Percentiles rank a stretch among this genome's conserved stretches.
Evolutionary conservation across 257 asterid species (phyloP).

Genomic region (Ehretia macrophylla): DNA sequence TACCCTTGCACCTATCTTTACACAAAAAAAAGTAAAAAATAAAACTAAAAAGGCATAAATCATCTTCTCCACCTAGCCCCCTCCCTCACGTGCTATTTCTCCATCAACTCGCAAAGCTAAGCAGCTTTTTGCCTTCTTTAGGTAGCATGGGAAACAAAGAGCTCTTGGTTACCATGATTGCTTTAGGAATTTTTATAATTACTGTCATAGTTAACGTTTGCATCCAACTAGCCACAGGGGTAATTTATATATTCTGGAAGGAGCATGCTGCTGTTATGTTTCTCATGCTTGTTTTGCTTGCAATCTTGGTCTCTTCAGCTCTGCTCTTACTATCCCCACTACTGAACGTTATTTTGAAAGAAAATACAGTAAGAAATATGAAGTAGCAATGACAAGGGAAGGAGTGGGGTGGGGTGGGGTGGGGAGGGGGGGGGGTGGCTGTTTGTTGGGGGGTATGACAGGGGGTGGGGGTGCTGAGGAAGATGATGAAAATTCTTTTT

Average conservation of each 20-base stretch:
- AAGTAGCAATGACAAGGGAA: conserved; percentile 30
- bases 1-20: too few species aligned
- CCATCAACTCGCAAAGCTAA: conserved; percentile 71
- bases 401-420: too few species aligned
- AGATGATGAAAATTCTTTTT: too few species aligned
- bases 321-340: conserved; percentile 52
- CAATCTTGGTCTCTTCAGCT: conserved; percentile 48
- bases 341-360: conserved; percentile 50
- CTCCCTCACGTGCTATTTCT: too few species aligned
- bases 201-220: conserved; percentile 62
- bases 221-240: conserved; percentile 68
- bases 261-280: too few species aligned
- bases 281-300: too few species aligned
- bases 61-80: too few species aligned
- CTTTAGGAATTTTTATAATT: conserved; percentile 55
- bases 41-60: too few species aligned
- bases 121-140: conserved; percentile 77
- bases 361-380: conserved; percentile 39
- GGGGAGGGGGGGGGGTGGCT: too few species aligned
- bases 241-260: conserved; percentile 53
- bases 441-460: too few species aligned
- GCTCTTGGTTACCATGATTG: conserved; percentile 57
- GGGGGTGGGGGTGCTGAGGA: too few species aligned
- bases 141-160: conserved; percentile 59
- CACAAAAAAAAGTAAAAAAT: too few species aligned